Conservation (phyloP, 2,329 filamentous ascomycete genomes). For the Polytolypa hystricis region DNA sequence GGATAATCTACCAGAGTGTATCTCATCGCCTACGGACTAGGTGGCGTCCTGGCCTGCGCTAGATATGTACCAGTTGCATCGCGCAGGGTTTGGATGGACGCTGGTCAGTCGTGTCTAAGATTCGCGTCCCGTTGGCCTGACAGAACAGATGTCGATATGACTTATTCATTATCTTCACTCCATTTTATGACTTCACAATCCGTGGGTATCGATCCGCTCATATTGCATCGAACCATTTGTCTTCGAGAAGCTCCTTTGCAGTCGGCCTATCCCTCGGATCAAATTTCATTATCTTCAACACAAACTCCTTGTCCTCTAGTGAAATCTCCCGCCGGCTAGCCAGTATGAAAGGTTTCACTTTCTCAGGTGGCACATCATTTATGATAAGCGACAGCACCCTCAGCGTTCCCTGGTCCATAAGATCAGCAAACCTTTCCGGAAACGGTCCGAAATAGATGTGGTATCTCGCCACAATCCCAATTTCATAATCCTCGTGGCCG, state of each 20-base stretch:
- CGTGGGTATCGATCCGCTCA: no score
- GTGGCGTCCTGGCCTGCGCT: no score
- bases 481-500: conserved; percentile 14
- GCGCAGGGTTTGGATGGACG: no score
- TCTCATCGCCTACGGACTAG: no score
- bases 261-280: conserved; percentile 5
- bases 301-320: conserved; percentile 7
- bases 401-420: conserved; percentile 5
- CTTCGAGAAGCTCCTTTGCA: not conserved
- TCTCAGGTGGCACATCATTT: conserved; percentile 5
- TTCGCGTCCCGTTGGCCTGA: no score
- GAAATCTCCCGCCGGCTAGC: conserved; percentile 7
- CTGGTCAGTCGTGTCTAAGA: no score
- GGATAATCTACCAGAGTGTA: no score
- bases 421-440: conserved; percentile 8
- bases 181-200: no score
- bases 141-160: no score
- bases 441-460: conserved; percentile 16
- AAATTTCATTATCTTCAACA: conserved; percentile 10
- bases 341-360: conserved; percentile 7
- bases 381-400: conserved; percentile 8
- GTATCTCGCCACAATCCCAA: conserved; percentile 14
- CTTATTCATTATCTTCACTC: no score
- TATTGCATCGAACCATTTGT: conserved; percentile 5
- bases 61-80: no score